These are phyloP conservation scores for Hymenoscyphus fructigenus DNA, from an alignment of 2,329 filamentous ascomycete species.

Conservation along the genomic window DNA sequence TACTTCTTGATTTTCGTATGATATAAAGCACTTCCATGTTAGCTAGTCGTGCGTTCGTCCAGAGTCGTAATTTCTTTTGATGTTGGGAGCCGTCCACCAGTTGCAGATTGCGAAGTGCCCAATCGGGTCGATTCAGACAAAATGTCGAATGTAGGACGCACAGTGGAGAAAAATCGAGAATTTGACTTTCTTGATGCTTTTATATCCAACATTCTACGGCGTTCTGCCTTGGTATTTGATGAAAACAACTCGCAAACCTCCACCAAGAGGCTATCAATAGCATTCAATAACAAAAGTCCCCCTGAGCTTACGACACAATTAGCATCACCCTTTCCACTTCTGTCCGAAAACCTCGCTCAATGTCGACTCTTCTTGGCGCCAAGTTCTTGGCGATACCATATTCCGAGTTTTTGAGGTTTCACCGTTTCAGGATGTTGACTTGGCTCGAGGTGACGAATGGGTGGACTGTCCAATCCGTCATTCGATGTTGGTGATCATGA, in stretches of 20 bases:
- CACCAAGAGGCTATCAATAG: background rate
- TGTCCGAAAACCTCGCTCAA: background rate
- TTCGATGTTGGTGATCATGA: background rate
- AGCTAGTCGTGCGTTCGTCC: too few relatives aligned
- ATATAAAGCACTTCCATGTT: too few relatives aligned
- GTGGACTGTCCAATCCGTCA: background rate
- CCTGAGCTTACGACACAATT: background rate
- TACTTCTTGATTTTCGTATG: too few relatives aligned
- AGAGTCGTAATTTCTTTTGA: too few relatives aligned
- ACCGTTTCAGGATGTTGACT: background rate
- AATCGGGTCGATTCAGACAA: too few relatives aligned
- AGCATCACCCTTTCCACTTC: background rate
- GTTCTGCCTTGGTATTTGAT: background rate
- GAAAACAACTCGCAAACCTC: background rate
- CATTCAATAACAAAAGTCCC: background rate
- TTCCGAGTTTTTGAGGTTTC: background rate
- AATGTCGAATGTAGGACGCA: too few relatives aligned
- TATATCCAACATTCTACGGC: background rate
- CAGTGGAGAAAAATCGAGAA: too few relatives aligned
- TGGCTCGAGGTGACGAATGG: background rate
- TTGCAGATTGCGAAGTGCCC: too few relatives aligned
- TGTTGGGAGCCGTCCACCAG: too few relatives aligned
- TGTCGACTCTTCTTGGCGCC: background rate
- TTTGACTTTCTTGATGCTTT: constrained; percentile 2
- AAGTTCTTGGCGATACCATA: background rate